These are phyloP conservation scores for Macrotyloma uniflorum DNA, from an alignment of 306 rosid genomes.

Conservation along the genomic window DNA sequence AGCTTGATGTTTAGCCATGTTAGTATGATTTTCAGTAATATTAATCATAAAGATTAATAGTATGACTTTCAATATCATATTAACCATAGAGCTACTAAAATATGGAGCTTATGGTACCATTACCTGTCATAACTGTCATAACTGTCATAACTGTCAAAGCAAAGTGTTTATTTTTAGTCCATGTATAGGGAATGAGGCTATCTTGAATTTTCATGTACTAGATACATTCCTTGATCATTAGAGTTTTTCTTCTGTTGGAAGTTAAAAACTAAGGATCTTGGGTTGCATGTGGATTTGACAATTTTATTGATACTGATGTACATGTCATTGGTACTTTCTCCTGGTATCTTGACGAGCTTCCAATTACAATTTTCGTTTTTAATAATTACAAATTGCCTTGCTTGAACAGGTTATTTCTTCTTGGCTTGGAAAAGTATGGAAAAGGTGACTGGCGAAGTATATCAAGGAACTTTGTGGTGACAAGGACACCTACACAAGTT, in stretches of 20 bases:
- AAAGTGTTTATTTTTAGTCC: constrained; percentile 4
- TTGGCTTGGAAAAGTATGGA: constrained; percentile 83
- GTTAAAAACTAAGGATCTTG: background rate
- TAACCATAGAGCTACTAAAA: background rate
- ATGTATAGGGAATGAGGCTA: background rate
- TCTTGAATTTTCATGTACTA: background rate
- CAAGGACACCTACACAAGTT: constrained; percentile 90
- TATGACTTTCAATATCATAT: background rate
- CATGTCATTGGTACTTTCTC: background rate
- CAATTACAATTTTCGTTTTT: background rate
- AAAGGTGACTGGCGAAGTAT: constrained; percentile 94
- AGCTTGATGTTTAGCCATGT: background rate
- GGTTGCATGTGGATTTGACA: constrained; percentile 3
- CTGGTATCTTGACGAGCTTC: constrained; percentile 3
- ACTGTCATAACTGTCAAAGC: background rate
- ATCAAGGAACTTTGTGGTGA: constrained; percentile 84
- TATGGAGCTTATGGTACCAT: background rate
- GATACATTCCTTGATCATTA: background rate
- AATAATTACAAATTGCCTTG: constrained; percentile 5
- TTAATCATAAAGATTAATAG: background rate
- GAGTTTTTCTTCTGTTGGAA: background rate
- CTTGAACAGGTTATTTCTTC: constrained; percentile 73
- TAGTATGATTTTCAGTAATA: background rate
- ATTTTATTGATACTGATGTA: constrained; percentile 1
- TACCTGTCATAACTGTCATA: constrained; percentile 1